Evolutionary conservation across 176 grass and related monocot genomes (phyloP).

Genomic region (Poa pratensis): DNA sequence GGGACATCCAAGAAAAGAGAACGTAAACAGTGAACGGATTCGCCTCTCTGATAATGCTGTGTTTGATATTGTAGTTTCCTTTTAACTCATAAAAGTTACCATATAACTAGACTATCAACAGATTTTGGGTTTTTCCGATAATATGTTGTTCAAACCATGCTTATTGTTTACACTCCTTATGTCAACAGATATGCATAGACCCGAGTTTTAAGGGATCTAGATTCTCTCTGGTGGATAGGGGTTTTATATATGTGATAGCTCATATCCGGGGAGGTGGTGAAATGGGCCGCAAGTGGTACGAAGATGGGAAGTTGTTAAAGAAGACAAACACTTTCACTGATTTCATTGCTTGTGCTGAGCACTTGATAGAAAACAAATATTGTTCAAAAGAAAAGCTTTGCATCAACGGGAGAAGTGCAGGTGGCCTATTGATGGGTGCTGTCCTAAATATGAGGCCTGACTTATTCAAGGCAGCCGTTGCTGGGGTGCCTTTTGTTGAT

Average conservation of each 20-base stretch:
- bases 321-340: conserved; percentile 97
- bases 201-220: conserved; percentile 67
- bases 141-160: neutral
- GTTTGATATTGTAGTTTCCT: neutral
- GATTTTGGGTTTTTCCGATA: conserved; percentile 1
- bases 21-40: neutral
- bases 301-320: conserved; percentile 79
- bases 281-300: conserved; percentile 95
- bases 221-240: conserved; percentile 85
- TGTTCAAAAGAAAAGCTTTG: conserved; percentile 80
- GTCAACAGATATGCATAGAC: conserved; percentile 71
- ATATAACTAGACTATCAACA: neutral
- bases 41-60: neutral
- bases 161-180: conserved; percentile 16
- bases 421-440: conserved; percentile 73
- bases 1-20: neutral
- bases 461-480: conserved; percentile 76
- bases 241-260: conserved; percentile 83
- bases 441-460: conserved; percentile 94
- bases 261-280: conserved; percentile 95
- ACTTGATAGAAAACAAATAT: conserved; percentile 85
- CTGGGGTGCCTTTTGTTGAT: conserved; percentile 91
- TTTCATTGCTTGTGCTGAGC: conserved; percentile 83
- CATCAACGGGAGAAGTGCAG: conserved; percentile 90
- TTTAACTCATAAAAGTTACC: conserved; percentile 11